Conservation (phyloP, 1,284 basidiomycete genomes). For the Pseudozyma hubeiensis region DNA sequence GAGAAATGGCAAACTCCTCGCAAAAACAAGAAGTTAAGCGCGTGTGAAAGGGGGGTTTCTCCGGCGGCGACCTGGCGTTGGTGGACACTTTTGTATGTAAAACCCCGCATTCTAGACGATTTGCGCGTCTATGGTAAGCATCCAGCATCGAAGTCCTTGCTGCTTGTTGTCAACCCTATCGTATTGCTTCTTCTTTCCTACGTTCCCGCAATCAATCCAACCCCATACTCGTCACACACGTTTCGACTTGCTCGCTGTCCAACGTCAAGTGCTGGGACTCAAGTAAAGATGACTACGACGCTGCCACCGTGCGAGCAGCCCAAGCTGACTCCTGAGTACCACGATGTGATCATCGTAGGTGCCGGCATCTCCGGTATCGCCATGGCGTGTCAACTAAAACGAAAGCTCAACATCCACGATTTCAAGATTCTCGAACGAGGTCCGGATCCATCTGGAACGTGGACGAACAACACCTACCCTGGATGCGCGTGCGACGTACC, state of each 20-base stretch:
- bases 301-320: constrained; percentile 34
- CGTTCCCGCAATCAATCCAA: no score
- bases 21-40: not conserved
- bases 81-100: constrained; percentile 5
- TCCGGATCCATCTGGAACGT: constrained; percentile 52
- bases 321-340: constrained; percentile 51
- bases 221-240: no score
- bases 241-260: not conserved
- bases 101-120: constrained; percentile 3
- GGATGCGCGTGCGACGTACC: constrained; percentile 65
- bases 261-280: no score
- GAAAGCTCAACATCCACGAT: constrained; percentile 53
- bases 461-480: constrained; percentile 63
- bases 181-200: no score
- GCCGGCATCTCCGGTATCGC: constrained; percentile 62
- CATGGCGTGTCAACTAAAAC: constrained; percentile 61
- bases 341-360: constrained; percentile 64
- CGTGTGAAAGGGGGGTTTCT: constrained; percentile 11
- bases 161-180: no score
- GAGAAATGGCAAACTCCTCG: not conserved
- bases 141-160: no score
- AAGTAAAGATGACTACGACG: constrained; percentile 4
- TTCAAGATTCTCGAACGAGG: constrained; percentile 55
- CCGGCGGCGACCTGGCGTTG: constrained; percentile 11
- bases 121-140: not conserved